phyloP scores from a whole-genome alignment of 768 basidiomycete species.

The Pulveroboletus frians region DNA sequence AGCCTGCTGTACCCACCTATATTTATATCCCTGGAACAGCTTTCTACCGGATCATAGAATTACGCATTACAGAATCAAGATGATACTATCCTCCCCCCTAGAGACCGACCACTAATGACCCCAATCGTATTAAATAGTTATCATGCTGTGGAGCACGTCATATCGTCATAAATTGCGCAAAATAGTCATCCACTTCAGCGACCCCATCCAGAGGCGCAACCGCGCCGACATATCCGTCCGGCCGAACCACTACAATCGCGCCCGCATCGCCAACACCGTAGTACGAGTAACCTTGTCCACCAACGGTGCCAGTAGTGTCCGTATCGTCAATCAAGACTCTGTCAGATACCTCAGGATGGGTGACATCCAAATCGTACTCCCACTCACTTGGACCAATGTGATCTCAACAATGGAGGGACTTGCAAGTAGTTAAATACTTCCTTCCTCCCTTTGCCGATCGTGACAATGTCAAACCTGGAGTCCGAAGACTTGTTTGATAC shows the following conservation, averaged over 20 bases:
- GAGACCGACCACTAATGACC: too few relatives aligned
- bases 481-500: slow-evolving; percentile 19
- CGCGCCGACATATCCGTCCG: slow-evolving; percentile 54
- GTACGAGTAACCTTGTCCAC: slow-evolving; percentile 51
- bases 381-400: slow-evolving; percentile 41
- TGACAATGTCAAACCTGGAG: slow-evolving; percentile 29
- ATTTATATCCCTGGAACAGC: too few relatives aligned
- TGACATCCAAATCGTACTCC: not conserved
- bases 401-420: slow-evolving; percentile 30
- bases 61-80: too few relatives aligned
- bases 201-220: slow-evolving; percentile 43
- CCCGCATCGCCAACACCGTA: slow-evolving; percentile 40
- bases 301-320: slow-evolving; percentile 39
- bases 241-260: slow-evolving; percentile 27
- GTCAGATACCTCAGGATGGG: not conserved
- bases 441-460: slow-evolving; percentile 29
- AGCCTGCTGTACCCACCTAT: slow-evolving; percentile 59
- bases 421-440: slow-evolving; percentile 26
- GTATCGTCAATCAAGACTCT: slow-evolving; percentile 61
- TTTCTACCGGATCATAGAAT: too few relatives aligned
- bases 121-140: too few relatives aligned
- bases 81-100: too few relatives aligned
- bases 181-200: slow-evolving; percentile 42
- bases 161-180: slow-evolving; percentile 37
- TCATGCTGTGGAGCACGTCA: not conserved